phyloP scores from a whole-genome alignment of 1,139 yeast genomes.

The Magnusiomyces suaveolens region DNA sequence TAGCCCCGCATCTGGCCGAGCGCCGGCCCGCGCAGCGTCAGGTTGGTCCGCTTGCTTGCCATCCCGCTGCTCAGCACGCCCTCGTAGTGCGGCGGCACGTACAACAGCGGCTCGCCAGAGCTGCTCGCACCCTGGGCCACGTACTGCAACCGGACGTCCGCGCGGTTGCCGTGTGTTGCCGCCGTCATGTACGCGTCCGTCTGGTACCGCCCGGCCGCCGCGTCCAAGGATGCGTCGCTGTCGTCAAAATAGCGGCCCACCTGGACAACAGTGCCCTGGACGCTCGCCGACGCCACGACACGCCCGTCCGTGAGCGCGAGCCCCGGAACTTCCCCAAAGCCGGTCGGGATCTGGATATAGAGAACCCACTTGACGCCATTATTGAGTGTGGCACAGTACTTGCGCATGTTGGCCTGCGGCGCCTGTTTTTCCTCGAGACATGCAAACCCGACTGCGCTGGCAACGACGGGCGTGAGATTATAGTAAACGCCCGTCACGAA shows the following conservation, averaged over 20 bases:
- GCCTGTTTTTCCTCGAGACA: conserved; percentile 27
- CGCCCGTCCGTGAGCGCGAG: conserved; percentile 44
- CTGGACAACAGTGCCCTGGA: conserved; percentile 48
- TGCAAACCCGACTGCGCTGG: conserved; percentile 45
- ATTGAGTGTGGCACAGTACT: conserved; percentile 37
- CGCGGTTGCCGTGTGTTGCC: conserved; percentile 33
- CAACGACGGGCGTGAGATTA: conserved; percentile 43
- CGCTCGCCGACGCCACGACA: conserved; percentile 24
- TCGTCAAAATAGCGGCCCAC: conserved; percentile 38
- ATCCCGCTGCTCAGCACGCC: conserved; percentile 36
- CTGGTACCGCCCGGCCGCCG: conserved; percentile 53
- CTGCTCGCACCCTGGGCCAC: conserved; percentile 45
- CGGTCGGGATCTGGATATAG: conserved; percentile 44
- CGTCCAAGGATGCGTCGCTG: conserved; percentile 28
- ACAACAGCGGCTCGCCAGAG: conserved; percentile 46
- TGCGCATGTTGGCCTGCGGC: conserved; percentile 22
- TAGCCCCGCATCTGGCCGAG: conserved; percentile 56
- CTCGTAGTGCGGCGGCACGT: conserved; percentile 67
- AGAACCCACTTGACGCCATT: conserved; percentile 49
- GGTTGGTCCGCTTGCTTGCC: conserved; percentile 34
- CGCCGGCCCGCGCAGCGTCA: conserved; percentile 48
- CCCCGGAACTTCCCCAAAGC: conserved; percentile 25
- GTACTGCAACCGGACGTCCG: conserved; percentile 45
- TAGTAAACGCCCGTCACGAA: conserved; percentile 56
- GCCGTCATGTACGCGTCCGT: conserved; percentile 37